Conservation (phyloP, 73 alveolate genomes). For the Symbiodinium pilosum region DNA sequence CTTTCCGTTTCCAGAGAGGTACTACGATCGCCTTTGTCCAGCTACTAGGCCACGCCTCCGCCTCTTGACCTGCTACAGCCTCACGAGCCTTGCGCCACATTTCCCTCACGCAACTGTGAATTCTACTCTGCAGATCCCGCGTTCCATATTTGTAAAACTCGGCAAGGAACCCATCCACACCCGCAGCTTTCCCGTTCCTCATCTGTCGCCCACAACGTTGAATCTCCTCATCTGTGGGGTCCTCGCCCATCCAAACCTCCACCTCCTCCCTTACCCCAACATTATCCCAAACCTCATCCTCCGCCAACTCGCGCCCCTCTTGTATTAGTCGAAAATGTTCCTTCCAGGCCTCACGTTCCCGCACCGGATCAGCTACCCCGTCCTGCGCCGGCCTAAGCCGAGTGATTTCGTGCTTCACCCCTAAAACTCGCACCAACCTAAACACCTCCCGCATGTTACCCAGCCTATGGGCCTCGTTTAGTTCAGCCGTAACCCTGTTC, state of each 20-base stretch:
- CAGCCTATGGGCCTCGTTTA: not conserved
- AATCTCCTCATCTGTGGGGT: not conserved
- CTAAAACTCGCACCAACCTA: not conserved
- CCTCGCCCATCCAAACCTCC: not conserved
- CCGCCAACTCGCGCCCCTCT: not conserved
- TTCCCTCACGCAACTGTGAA: not conserved
- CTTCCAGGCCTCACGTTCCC: constrained; percentile 48
- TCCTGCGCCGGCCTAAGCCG: not conserved
- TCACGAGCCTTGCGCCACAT: not conserved
- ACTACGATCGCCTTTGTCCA: not conserved
- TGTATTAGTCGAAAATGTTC: not conserved
- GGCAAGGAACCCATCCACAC: constrained; percentile 21
- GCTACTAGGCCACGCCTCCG: not conserved
- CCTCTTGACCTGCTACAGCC: not conserved
- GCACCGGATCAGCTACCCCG: not conserved
- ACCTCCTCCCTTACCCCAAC: not conserved
- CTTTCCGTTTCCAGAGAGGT: constrained; percentile 23
- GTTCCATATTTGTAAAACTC: constrained; percentile 25
- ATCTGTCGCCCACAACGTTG: not conserved
- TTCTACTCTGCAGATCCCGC: not conserved
- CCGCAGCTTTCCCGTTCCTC: constrained; percentile 47
- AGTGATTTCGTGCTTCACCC: not conserved
- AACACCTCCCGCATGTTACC: not conserved
- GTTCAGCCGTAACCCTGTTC: constrained; percentile 19
- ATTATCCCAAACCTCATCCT: not conserved